Conservation (phyloP, 1,284 basidiomycete species). For the Fomitiporia mediterranea region DNA sequence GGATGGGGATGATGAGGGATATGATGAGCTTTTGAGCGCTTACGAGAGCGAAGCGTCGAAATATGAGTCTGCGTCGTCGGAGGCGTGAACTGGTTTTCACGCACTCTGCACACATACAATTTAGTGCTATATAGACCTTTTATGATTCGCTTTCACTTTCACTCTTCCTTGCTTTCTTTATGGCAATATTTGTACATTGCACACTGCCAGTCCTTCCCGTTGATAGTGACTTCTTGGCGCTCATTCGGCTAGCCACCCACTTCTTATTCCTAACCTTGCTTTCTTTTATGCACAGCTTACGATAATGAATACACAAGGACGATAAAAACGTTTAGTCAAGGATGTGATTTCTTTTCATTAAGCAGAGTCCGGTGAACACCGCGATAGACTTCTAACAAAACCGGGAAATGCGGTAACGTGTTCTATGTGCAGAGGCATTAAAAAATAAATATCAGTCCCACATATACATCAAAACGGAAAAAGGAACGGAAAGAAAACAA, state of each 20-base stretch:
- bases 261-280: too few species aligned
- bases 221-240: neutral
- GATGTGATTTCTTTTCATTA: neutral
- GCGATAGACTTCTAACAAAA: conserved; percentile 55
- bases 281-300: neutral
- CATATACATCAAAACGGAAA: neutral
- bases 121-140: neutral
- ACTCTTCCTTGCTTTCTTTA: neutral
- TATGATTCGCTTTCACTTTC: neutral
- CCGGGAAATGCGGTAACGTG: conserved; percentile 55
- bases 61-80: conserved; percentile 17
- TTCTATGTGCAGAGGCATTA: conserved; percentile 37
- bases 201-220: neutral
- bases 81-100: neutral
- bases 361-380: conserved; percentile 33
- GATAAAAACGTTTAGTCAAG: neutral
- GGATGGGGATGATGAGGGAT: conserved; percentile 74
- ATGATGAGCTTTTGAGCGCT: conserved; percentile 69
- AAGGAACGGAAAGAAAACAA: conserved; percentile 3
- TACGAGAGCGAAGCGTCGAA: conserved; percentile 66
- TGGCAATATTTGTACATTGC: neutral
- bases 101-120: neutral
- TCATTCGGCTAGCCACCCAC: too few species aligned
- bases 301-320: neutral
- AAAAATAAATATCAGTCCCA: neutral